Base-by-base conservation (phyloP, 2,329 filamentous ascomycete species). In the Gnomoniopsis smithogilvyi region DNA sequence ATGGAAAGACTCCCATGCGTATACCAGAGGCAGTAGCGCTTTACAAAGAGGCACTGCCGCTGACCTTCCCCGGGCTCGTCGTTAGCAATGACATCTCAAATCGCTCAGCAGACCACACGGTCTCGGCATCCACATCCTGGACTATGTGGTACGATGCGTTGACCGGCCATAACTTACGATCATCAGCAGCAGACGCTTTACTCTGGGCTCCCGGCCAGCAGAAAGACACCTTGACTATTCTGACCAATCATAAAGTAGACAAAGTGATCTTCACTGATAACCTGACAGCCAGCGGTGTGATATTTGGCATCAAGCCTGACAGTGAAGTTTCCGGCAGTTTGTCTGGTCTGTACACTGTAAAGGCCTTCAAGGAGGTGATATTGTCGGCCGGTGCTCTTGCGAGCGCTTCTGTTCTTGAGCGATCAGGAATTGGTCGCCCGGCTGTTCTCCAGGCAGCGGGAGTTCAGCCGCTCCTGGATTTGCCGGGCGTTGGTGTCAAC, bases 121-220 rank as follows among this genome's bases (percentile, higher is more conserved):
- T 65, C 10, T 68, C 66, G 17, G 65, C 66, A 15, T 67, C 66
- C 12, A 62, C 65, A 2, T 65, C 65, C 30, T 68, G 62, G 62
- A 68, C 65, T 1, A 63, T 66, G 10, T 68, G 66, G 65, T 59
- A 65, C 8, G 66, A 68, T 30, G 10, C 49, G 1, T 24, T 43
- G 4, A 61, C 64, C 2, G 58, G 54, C 24, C 57, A 58, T 34
- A 59, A 60, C n/a, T 57, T 60, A 8, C 64, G 65, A 2, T 67
- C 60, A 3, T 67, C 66, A 3, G 66, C 65, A 14, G 66, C 66
- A 2, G 64, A 68, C 54, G 43, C 53, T 7, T 33, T 65, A 58
- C 54, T 63, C 6, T 63, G 62, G 62, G 54, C 51, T 0, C 26
- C 26, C 2, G 21, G 36, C 1, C 55, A 63, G 30, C 59, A 63